These are phyloP conservation scores for Arthromyces matolae DNA, from an alignment of 768 basidiomycete species.

Conservation along the genomic window DNA sequence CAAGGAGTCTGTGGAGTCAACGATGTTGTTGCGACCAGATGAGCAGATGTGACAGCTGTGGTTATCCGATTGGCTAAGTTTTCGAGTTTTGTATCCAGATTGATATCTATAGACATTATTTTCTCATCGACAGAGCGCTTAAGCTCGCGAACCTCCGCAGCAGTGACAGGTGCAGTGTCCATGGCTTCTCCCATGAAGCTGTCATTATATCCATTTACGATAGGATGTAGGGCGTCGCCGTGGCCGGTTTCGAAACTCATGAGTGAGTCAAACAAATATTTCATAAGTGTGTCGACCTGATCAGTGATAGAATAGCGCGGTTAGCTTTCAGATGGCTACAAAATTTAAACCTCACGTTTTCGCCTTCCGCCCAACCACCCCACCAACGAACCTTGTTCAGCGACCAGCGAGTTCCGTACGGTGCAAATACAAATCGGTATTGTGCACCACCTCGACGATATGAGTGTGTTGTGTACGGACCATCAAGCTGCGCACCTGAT, in stretches of 20 bases:
- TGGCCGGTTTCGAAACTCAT: slow-evolving; percentile 28
- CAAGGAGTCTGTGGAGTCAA: too few relatives aligned
- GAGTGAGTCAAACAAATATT: slow-evolving; percentile 32
- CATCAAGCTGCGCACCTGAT: slow-evolving; percentile 18
- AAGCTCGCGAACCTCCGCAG: too few relatives aligned
- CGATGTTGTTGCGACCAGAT: too few relatives aligned
- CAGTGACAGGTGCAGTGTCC: neutral
- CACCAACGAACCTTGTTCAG: slow-evolving; percentile 35
- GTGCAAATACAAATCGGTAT: slow-evolving; percentile 37
- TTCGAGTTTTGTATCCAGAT: too few relatives aligned
- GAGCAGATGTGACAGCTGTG: too few relatives aligned
- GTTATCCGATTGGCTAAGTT: too few relatives aligned
- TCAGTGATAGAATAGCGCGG: neutral
- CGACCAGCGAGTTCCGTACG: slow-evolving; percentile 31
- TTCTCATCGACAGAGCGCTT: too few relatives aligned
- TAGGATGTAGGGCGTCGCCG: slow-evolving; percentile 26
- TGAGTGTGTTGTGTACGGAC: slow-evolving; percentile 31
- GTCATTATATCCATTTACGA: slow-evolving; percentile 20
- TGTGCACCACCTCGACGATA: slow-evolving; percentile 35
- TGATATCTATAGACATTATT: too few relatives aligned
- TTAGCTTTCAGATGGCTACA: neutral
- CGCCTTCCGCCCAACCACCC: slow-evolving; percentile 38
- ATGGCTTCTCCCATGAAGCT: slow-evolving; percentile 26
- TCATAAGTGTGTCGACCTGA: slow-evolving; percentile 32
- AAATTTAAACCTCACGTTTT: slow-evolving; percentile 28